Percentiles rank a stretch among this genome's conserved stretches.
These are phyloP conservation scores for Rubus parviflorus DNA, from an alignment of 306 rosid species.

Conservation along the genomic window DNA sequence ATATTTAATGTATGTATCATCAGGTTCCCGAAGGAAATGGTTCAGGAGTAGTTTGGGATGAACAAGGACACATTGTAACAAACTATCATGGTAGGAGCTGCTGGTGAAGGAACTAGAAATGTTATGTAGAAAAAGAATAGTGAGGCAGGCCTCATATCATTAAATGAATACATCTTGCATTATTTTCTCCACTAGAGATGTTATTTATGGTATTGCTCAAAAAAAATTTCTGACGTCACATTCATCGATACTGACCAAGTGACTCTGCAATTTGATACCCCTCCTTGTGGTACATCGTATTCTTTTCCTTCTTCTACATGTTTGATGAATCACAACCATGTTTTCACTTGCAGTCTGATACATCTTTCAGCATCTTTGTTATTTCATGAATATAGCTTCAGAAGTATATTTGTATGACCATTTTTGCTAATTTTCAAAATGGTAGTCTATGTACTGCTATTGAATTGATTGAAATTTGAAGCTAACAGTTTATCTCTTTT, in stretches of 20 bases:
- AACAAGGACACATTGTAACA: conserved; percentile 88
- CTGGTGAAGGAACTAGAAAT: conserved; percentile 3
- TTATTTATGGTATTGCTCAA: conserved; percentile 4
- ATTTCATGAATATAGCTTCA: not conserved
- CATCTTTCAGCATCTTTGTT: not conserved
- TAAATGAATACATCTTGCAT: conserved; percentile 1
- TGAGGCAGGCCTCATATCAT: conserved; percentile 11
- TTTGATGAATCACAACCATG: not conserved
- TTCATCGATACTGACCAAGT: not conserved
- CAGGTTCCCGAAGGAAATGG: conserved; percentile 99
- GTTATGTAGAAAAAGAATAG: conserved; percentile 13
- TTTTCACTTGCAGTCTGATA: not conserved
- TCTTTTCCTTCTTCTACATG: not conserved
- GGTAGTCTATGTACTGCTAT: not conserved
- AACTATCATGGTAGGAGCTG: conserved; percentile 84
- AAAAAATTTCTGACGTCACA: not conserved
- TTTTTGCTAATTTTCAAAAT: not conserved
- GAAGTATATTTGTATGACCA: not conserved
- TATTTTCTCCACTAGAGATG: not conserved
- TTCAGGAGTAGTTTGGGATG: conserved; percentile 97
- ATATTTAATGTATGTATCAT: conserved; percentile 18
- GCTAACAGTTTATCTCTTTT: conserved; percentile 29
- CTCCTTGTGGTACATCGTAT: not conserved
- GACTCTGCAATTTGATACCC: not conserved
- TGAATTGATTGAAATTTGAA: conserved; percentile 7